Evolutionary conservation across 192 early-diverging fungal genomes (phyloP).

Genomic region (Backusella morwellensis): DNA sequence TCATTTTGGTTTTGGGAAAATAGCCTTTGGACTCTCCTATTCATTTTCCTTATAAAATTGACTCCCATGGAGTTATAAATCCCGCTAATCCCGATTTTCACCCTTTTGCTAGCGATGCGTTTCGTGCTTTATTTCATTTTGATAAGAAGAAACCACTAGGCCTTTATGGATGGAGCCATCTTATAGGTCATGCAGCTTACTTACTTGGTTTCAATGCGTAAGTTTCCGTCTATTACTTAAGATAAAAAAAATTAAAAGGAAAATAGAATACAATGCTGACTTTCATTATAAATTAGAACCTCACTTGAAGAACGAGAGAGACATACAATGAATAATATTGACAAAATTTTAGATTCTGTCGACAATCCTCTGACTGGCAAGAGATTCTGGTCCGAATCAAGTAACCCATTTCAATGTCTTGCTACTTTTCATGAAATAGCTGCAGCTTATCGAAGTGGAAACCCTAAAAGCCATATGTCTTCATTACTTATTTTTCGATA

Average conservation of each 20-base stretch:
- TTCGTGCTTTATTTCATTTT: constrained; percentile 87
- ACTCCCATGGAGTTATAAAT: constrained; percentile 95
- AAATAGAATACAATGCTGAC: too few relatives aligned
- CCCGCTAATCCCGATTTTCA: constrained; percentile 92
- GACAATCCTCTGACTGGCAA: constrained; percentile 74
- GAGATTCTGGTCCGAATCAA: constrained; percentile 87
- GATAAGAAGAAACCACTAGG: constrained; percentile 79
- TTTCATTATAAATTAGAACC: constrained; percentile 23
- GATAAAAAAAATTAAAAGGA: neutral
- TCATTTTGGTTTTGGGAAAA: too few relatives aligned
- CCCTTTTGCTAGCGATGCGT: constrained; percentile 94
- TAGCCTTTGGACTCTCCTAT: constrained; percentile 82
- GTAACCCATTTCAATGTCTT: constrained; percentile 92
- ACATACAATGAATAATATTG: constrained; percentile 71
- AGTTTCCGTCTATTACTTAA: neutral
- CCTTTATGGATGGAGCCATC: constrained; percentile 76
- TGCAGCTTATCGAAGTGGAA: constrained; percentile 64
- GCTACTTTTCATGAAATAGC: constrained; percentile 88
- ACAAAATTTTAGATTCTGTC: constrained; percentile 79
- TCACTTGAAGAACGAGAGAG: constrained; percentile 80
- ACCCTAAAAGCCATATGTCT: constrained; percentile 70
- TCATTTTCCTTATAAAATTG: constrained; percentile 95
- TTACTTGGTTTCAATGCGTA: constrained; percentile 87
- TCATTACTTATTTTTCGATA: constrained; percentile 90
- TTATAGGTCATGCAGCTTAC: constrained; percentile 94